Base-by-base conservation (phyloP, 2,329 filamentous ascomycete species). In the Cercospora citrullina region DNA sequence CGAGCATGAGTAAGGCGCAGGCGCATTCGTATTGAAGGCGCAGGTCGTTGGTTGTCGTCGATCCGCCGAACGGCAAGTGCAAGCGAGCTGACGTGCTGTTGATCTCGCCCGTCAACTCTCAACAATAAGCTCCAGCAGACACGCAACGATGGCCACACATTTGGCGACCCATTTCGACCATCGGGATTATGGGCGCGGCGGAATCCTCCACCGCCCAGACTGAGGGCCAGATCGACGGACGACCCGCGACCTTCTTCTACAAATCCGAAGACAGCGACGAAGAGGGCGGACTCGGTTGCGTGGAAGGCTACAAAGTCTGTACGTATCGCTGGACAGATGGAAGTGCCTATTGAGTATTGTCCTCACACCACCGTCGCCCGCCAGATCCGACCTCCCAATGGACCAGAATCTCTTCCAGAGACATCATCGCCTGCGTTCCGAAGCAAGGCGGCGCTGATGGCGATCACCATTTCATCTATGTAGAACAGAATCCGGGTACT, bases 211-310 rank as follows among this genome's bases (percentile, higher is more conserved):
- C 69, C 16, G 64, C 68, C 18, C 71, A 72, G 45, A 70, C 65
- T 21, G 67, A 72, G 51, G 73, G 73, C 36, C 64, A 72, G 21
- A 64, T 75, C 42, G 72, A 77, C 59, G 74, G 75, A 1, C 65
- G 72, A 30, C 71, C 71, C 4, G 74, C 71, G 33, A 75, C 65
- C 9, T 73, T 75, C 69, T 72, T 63, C 60, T 75, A 75, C 60
- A 65, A 65, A n/a, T 65, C 71, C 33, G 64, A 65, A 36, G 68
- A 71, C 10, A 62, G 67, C 42, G 66, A 61, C 51, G 67, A 71
- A 14, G 67, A 73, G 9, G 65, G 67, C 30, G 67, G 64, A 26
- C 60, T 77, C 45, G 68, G 65, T 45, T 75, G 72, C 66, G 67
- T 66, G 26, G 69, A 73, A 63, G 73, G 72, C 31, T 66, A 70